These are phyloP conservation scores for Dendrocalamus latiflorus DNA, from an alignment of 202 grass and related monocot genomes.

Conservation along the genomic window DNA sequence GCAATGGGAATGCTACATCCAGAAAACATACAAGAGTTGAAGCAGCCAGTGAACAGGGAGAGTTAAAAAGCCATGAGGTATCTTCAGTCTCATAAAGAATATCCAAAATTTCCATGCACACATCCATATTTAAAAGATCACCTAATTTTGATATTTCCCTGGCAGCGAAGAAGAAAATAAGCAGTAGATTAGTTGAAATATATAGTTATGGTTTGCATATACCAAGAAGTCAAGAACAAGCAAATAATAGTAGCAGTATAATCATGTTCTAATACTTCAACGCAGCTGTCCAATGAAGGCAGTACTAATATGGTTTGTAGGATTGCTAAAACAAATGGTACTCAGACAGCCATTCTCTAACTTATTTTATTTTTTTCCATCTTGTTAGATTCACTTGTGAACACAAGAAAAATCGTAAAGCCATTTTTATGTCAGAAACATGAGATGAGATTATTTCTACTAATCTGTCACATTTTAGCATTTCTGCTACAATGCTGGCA, in stretches of 20 bases:
- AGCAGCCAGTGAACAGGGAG: slow-evolving; percentile 65
- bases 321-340: too few relatives aligned
- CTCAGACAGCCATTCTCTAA: too few relatives aligned
- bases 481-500: not conserved
- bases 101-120: slow-evolving; percentile 92
- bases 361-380: too few relatives aligned
- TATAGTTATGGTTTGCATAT: not conserved
- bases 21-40: slow-evolving; percentile 61
- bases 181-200: not conserved
- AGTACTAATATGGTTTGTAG: too few relatives aligned
- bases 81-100: slow-evolving; percentile 80
- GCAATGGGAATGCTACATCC: slow-evolving; percentile 3
- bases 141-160: slow-evolving; percentile 83
- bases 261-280: not conserved
- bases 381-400: not conserved
- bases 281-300: too few relatives aligned
- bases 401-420: too few relatives aligned
- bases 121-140: slow-evolving; percentile 55
- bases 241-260: slow-evolving; percentile 2
- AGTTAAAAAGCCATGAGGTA: slow-evolving; percentile 59
- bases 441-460: not conserved
- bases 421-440: not conserved
- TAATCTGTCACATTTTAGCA: not conserved
- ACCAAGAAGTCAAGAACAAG: not conserved
- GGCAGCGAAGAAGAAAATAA: slow-evolving; percentile 17